phyloP scores from a whole-genome alignment of 495 filamentous ascomycete species.

The Elaphomyces granulatus region DNA sequence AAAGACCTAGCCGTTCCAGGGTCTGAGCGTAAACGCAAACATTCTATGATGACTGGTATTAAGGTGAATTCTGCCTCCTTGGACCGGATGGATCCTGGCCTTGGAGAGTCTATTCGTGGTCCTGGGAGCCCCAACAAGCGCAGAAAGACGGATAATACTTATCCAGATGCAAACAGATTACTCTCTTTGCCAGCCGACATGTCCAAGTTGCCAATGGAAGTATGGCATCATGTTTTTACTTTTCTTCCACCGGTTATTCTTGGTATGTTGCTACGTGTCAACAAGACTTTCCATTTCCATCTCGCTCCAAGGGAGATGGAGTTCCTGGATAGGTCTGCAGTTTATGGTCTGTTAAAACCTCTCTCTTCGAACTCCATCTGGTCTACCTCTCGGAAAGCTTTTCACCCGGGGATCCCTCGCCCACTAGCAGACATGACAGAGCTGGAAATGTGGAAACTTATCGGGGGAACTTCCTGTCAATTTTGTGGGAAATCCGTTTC shows the following conservation, averaged over 20 bases:
- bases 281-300: constrained; percentile 18
- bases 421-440: constrained; percentile 30
- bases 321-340: constrained; percentile 6
- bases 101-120: background rate
- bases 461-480: constrained; percentile 28
- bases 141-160: background rate
- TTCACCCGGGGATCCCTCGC: constrained; percentile 28
- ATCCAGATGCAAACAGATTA: background rate
- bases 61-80: too few relatives aligned
- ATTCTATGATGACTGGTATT: too few relatives aligned
- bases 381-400: constrained; percentile 26
- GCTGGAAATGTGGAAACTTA: constrained; percentile 34
- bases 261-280: constrained; percentile 16
- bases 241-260: constrained; percentile 20
- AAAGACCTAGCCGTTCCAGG: too few relatives aligned
- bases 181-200: constrained; percentile 5
- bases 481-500: constrained; percentile 19
- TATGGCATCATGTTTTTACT: constrained; percentile 23
- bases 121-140: background rate
- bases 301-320: constrained; percentile 19
- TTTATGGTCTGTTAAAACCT: constrained; percentile 14
- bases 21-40: too few relatives aligned
- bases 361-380: constrained; percentile 32
- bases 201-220: constrained; percentile 15
- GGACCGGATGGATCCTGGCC: background rate